Evolutionary conservation across 129 eudicot species (phyloP).

Genomic region (Gnaphalium uliginosum): DNA sequence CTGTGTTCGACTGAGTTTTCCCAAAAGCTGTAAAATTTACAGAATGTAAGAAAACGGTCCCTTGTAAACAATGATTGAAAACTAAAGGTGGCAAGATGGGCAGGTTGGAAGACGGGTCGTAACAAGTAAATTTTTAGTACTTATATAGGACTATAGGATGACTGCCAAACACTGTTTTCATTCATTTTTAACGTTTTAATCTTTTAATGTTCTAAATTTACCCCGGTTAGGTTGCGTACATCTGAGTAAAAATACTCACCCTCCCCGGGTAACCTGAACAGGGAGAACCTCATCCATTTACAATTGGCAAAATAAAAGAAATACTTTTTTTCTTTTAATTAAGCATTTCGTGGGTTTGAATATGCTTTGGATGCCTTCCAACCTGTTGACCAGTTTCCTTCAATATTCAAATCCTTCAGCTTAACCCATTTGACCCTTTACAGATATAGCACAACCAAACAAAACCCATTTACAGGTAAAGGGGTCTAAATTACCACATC

Average conservation of each 20-base stretch:
- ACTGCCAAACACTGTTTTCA: no score
- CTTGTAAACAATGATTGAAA: conserved; percentile 1
- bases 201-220: no score
- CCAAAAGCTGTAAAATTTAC: conserved; percentile 54
- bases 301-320: no score
- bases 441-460: background rate
- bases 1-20: conserved; percentile 45
- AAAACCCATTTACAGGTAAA: background rate
- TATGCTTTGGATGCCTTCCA: no score
- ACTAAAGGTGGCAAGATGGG: background rate
- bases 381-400: no score
- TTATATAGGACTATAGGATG: background rate
- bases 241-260: no score
- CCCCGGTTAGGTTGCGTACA: no score
- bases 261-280: no score
- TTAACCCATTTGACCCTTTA: background rate
- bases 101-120: background rate
- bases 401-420: background rate
- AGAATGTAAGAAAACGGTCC: conserved; percentile 14
- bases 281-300: no score
- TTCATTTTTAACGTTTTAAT: no score
- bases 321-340: no score
- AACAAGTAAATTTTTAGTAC: background rate
- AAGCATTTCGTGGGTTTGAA: no score
- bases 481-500: background rate